A percentile compares a stretch with the other conserved stretches of the same genome.
Evolutionary conservation across 768 basidiomycete genomes (phyloP).

Genomic region (Mrakia blollopis): DNA sequence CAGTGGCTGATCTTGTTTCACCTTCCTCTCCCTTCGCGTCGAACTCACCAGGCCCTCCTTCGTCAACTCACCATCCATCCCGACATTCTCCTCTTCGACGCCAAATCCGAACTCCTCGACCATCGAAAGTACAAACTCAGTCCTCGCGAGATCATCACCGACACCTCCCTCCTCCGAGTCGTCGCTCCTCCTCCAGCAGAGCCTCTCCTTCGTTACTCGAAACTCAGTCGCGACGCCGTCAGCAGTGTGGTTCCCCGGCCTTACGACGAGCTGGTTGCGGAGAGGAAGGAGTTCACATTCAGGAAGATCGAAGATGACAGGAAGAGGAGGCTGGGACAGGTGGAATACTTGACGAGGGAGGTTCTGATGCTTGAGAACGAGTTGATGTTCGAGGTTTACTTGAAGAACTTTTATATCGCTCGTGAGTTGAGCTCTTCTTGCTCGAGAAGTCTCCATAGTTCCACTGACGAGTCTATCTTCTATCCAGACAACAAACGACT

Average conservation of each 20-base stretch:
- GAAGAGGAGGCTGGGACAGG: background rate
- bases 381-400: constrained; percentile 23
- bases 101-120: constrained; percentile 12
- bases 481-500: constrained; percentile 16
- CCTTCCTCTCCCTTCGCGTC: background rate
- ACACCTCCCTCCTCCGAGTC: constrained; percentile 10
- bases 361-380: constrained; percentile 20
- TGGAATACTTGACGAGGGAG: constrained; percentile 9
- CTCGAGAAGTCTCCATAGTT: background rate
- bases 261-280: constrained; percentile 15
- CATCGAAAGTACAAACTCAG: constrained; percentile 1
- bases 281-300: constrained; percentile 6
- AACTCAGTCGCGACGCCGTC: background rate
- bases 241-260: background rate
- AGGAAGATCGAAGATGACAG: background rate
- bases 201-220: background rate
- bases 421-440: background rate
- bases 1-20: too few species aligned
- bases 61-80: constrained; percentile 16
- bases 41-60: constrained; percentile 1
- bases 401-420: constrained; percentile 17
- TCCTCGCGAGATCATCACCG: constrained; percentile 5
- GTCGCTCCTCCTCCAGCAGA: background rate
- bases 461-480: background rate
- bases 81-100: constrained; percentile 23